These are phyloP conservation scores for Lactarius trivialis DNA, from an alignment of 768 basidiomycete species.

Conservation along the genomic window DNA sequence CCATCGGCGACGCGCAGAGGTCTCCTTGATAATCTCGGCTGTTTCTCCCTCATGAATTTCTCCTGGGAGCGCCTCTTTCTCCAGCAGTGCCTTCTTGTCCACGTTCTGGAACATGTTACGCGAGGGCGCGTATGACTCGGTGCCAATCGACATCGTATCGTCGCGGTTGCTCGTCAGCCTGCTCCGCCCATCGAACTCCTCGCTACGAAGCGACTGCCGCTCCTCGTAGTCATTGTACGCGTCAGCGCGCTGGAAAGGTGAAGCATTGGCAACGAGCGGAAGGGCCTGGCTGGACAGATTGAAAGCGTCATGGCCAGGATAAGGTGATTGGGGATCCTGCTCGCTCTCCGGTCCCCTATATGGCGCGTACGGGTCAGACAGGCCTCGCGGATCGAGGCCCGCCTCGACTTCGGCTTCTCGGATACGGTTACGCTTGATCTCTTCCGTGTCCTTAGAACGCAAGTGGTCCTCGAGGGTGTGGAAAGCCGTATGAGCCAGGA, in stretches of 20 bases:
- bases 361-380: conserved; percentile 70
- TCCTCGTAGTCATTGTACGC: conserved; percentile 76
- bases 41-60: conserved; percentile 86
- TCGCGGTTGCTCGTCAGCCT: conserved; percentile 72
- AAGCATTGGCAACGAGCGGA: conserved; percentile 78
- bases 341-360: conserved; percentile 53
- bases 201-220: conserved; percentile 61
- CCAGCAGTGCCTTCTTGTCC: conserved; percentile 62
- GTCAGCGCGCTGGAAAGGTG: conserved; percentile 73
- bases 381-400: conserved; percentile 50
- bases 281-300: conserved; percentile 60
- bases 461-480: conserved; percentile 83
- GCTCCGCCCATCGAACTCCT: conserved; percentile 77
- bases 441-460: conserved; percentile 76
- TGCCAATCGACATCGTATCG: conserved; percentile 75
- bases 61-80: conserved; percentile 80
- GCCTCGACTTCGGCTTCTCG: conserved; percentile 71
- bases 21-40: conserved; percentile 80
- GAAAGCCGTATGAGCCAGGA: conserved; percentile 81
- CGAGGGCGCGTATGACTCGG: conserved; percentile 90
- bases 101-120: conserved; percentile 91
- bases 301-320: conserved; percentile 42
- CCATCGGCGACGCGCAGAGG: conserved; percentile 78
- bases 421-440: conserved; percentile 73
- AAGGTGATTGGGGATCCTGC: conserved; percentile 31